These are phyloP conservation scores for Picochlorum sp. DNA, from an alignment of 139 green algal species.

Conservation along the genomic window DNA sequence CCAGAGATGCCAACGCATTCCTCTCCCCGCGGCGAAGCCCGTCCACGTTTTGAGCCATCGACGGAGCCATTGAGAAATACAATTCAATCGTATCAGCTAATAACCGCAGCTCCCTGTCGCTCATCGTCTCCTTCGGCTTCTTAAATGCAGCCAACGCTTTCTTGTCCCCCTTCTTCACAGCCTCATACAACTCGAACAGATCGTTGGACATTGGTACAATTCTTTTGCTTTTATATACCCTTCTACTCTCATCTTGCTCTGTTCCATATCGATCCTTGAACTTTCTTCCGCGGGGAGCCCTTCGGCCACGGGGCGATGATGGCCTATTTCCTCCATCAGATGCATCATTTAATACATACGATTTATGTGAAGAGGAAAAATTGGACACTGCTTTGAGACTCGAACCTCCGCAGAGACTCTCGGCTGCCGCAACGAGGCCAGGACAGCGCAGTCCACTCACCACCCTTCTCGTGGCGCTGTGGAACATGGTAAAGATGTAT, in stretches of 20 bases:
- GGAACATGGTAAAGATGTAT: too few relatives aligned
- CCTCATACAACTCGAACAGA: background rate
- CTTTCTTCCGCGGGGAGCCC: too few relatives aligned
- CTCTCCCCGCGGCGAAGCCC: background rate
- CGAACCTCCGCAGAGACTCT: too few relatives aligned
- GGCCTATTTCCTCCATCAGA: too few relatives aligned
- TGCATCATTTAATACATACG: too few relatives aligned
- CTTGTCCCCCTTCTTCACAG: conserved; percentile 1
- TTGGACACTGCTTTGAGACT: too few relatives aligned
- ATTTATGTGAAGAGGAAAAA: too few relatives aligned
- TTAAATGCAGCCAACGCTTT: background rate
- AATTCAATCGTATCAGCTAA: background rate
- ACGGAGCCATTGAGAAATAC: background rate
- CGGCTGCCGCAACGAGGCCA: too few relatives aligned
- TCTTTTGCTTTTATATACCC: background rate
- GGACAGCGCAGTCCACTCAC: too few relatives aligned
- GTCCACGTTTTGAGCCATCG: background rate
- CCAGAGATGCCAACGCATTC: background rate
- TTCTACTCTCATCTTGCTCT: background rate
- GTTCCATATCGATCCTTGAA: too few relatives aligned
- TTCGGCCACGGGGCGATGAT: too few relatives aligned
- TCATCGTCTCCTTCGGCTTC: background rate
- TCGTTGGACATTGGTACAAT: background rate
- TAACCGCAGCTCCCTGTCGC: background rate
- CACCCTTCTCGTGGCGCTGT: background rate